phyloP scores from a whole-genome alignment of 352 stramenopile genomes.

The Phytophthora multivora region DNA sequence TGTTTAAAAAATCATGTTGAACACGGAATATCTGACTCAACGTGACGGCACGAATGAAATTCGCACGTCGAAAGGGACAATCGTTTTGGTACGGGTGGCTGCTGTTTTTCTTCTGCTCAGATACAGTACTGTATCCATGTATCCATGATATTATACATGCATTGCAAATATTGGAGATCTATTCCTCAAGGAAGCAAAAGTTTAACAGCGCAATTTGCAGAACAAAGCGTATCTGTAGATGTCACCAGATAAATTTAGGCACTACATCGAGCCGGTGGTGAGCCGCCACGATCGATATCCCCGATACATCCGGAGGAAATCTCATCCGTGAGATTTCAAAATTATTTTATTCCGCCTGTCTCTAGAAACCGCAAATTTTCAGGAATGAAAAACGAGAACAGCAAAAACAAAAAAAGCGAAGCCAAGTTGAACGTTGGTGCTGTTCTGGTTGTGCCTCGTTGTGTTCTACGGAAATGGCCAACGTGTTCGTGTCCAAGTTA shows the following conservation, averaged over 20 bases:
- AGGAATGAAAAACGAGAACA: slow-evolving; percentile 9
- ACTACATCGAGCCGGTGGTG: background rate
- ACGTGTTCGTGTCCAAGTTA: too few relatives aligned
- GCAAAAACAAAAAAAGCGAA: background rate
- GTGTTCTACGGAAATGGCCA: background rate
- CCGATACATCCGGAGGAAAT: slow-evolving; percentile 13
- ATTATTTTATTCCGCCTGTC: slow-evolving; percentile 16
- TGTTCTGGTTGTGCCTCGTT: background rate
- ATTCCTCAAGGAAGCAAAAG: too few relatives aligned
- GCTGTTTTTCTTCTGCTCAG: too few relatives aligned
- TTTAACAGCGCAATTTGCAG: too few relatives aligned
- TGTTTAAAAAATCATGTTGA: slow-evolving; percentile 27
- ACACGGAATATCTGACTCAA: slow-evolving; percentile 6
- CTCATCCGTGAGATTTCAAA: slow-evolving; percentile 22
- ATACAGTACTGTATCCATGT: too few relatives aligned
- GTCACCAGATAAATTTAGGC: too few relatives aligned
- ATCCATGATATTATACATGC: too few relatives aligned
- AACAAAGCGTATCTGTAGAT: too few relatives aligned
- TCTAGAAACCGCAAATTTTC: slow-evolving; percentile 21
- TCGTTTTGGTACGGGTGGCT: slow-evolving; percentile 2
- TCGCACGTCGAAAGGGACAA: slow-evolving; percentile 23
- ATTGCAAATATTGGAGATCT: too few relatives aligned
- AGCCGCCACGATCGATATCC: background rate
- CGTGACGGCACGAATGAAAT: slow-evolving; percentile 25
- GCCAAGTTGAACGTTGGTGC: background rate